phyloP scores from a whole-genome alignment of 2,329 filamentous ascomycete genomes.

The Colletotrichum trifolii region DNA sequence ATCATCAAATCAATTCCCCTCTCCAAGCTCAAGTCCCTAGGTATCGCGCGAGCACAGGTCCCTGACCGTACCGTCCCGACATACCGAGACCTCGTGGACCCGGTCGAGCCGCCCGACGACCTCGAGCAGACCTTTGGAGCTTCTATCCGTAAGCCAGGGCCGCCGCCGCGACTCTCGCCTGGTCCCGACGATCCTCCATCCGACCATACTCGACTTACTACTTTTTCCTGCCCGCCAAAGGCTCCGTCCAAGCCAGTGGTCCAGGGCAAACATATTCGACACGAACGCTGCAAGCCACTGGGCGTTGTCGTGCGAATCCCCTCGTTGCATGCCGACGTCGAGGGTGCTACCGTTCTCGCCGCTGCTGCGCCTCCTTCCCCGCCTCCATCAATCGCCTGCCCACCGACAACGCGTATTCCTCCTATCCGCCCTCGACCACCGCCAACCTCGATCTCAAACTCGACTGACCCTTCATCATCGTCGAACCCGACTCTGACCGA shows the following conservation, averaged over 20 bases:
- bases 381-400: slow-evolving; percentile 39
- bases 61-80: slow-evolving; percentile 25
- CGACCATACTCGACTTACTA: too few relatives aligned
- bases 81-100: slow-evolving; percentile 35
- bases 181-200: background rate
- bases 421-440: slow-evolving; percentile 36
- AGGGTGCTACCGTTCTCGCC: slow-evolving; percentile 37
- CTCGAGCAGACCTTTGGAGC: slow-evolving; percentile 1
- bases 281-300: slow-evolving; percentile 30
- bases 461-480: slow-evolving; percentile 36
- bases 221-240: slow-evolving; percentile 5
- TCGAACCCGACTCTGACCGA: slow-evolving; percentile 22
- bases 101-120: slow-evolving; percentile 30
- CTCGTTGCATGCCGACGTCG: slow-evolving; percentile 33
- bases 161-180: slow-evolving; percentile 8
- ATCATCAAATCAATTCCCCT: slow-evolving; percentile 36
- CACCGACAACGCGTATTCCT: slow-evolving; percentile 34
- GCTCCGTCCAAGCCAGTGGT: slow-evolving; percentile 2
- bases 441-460: slow-evolving; percentile 36
- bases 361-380: slow-evolving; percentile 37
- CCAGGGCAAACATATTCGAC: background rate
- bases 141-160: slow-evolving; percentile 11
- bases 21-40: slow-evolving; percentile 9
- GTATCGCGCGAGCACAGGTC: slow-evolving; percentile 28
- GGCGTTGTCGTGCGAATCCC: slow-evolving; percentile 31